These are phyloP conservation scores for Aspergillus saccharolyticus DNA, from an alignment of 495 filamentous ascomycete genomes.

Conservation along the genomic window DNA sequence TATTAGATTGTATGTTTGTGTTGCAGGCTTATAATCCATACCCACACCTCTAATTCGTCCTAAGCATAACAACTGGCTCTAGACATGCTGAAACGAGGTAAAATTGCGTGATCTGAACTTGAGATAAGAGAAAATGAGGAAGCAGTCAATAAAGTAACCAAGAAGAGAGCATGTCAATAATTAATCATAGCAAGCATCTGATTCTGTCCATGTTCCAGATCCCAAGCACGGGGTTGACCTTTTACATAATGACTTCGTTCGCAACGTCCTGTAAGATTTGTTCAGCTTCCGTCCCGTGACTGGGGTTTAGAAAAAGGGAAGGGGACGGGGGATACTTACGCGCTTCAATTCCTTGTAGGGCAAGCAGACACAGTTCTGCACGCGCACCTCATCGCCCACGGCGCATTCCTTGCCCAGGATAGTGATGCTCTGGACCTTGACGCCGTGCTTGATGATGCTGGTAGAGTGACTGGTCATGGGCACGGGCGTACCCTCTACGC, in stretches of 20 bases:
- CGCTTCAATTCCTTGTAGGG: constrained; percentile 98
- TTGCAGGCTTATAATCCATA: neutral
- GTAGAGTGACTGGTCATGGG: constrained; percentile 86
- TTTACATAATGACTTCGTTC: constrained; percentile 96
- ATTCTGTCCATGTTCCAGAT: neutral
- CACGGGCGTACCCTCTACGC: constrained; percentile 93
- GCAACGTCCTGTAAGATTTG: constrained; percentile 65
- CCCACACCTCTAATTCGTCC: neutral
- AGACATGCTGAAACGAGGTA: neutral
- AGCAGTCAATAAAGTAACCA: neutral
- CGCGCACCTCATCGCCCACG: constrained; percentile 90
- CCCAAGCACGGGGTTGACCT: neutral
- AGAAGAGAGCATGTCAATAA: neutral
- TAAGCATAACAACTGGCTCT: neutral
- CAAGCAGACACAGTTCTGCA: constrained; percentile 97
- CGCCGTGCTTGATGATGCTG: constrained; percentile 91
- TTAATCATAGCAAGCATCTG: neutral
- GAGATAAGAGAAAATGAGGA: neutral
- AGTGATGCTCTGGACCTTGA: constrained; percentile 98
- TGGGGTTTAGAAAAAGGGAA: neutral
- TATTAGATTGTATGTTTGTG: constrained; percentile 1
- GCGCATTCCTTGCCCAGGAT: constrained; percentile 96
- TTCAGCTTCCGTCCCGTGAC: constrained; percentile 16
- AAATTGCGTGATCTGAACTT: neutral
- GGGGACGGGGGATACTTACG: constrained; percentile 51